Percentiles rank a stretch among this genome's conserved stretches.
Evolutionary conservation across 2,329 filamentous ascomycete genomes (phyloP).

Genomic region (Penicillium corylophilum): DNA sequence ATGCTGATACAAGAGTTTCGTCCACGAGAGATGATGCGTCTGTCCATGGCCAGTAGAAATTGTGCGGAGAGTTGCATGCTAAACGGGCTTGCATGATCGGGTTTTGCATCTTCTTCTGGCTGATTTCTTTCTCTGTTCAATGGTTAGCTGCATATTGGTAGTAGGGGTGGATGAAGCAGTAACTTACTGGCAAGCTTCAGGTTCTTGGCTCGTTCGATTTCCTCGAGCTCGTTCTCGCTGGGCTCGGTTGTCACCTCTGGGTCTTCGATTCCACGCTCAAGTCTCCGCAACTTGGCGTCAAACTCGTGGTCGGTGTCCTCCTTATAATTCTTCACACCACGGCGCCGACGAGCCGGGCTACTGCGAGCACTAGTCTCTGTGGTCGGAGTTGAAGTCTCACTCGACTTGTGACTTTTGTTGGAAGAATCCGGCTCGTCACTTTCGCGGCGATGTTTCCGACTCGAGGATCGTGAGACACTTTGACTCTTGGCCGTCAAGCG

Average conservation of each 20-base stretch:
- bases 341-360: conserved; percentile 45
- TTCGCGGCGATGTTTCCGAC: conserved; percentile 59
- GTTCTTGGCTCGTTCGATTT: conserved; percentile 64
- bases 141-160: conserved; percentile 29
- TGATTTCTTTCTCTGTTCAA: conserved; percentile 71
- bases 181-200: conserved; percentile 72
- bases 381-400: conserved; percentile 70
- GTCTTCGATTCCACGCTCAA: conserved; percentile 57
- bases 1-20: conserved; percentile 78
- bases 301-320: conserved; percentile 82
- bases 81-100: conserved; percentile 87
- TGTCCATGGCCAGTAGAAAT: conserved; percentile 92
- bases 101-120: conserved; percentile 88
- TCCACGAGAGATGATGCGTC: conserved; percentile 64
- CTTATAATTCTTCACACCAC: conserved; percentile 57
- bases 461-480: conserved; percentile 41
- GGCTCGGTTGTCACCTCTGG: conserved; percentile 52
- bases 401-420: conserved; percentile 74
- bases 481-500: conserved; percentile 44
- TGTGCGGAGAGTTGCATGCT: conserved; percentile 90
- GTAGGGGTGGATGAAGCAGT: neutral
- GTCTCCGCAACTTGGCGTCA: conserved; percentile 62
- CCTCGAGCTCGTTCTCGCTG: conserved; percentile 55
- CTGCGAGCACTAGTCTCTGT: conserved; percentile 51
- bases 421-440: conserved; percentile 47